Percentiles rank a stretch among this genome's conserved stretches.
Evolutionary conservation across 352 stramenopile species (phyloP).

Genomic region (Globisporangium apiculatum): DNA sequence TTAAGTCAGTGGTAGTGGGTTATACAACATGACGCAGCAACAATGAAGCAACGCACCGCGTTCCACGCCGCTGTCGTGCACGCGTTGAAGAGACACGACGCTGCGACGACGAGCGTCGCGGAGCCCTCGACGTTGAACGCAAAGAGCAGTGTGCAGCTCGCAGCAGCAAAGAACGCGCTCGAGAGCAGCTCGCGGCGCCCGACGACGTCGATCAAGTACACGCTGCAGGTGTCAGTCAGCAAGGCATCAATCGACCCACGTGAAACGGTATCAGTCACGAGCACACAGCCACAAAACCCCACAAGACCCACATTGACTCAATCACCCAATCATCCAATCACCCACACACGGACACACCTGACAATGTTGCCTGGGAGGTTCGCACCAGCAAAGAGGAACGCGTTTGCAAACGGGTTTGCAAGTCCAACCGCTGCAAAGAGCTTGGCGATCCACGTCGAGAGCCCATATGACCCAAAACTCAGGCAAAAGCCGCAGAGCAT

Average conservation of each 20-base stretch:
- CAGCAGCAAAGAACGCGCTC: conserved; percentile 58
- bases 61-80: conserved; percentile 90
- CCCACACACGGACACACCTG: conserved; percentile 24
- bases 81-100: conserved; percentile 89
- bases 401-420: conserved; percentile 89
- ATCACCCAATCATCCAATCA: not conserved
- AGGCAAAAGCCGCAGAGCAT: conserved; percentile 67
- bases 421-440: conserved; percentile 85
- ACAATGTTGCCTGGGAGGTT: conserved; percentile 90
- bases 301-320: conserved; percentile 2
- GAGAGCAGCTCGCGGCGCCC: conserved; percentile 66
- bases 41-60: conserved; percentile 29
- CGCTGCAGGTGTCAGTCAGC: conserved; percentile 15
- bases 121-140: conserved; percentile 67
- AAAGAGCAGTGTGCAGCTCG: conserved; percentile 64
- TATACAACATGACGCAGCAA: too few relatives aligned
- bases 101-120: conserved; percentile 68
- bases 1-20: not conserved
- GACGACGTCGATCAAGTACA: conserved; percentile 67
- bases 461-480: conserved; percentile 89
- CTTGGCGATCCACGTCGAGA: conserved; percentile 93
- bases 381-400: conserved; percentile 87
- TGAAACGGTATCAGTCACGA: too few relatives aligned
- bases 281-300: not conserved
- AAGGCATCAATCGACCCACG: too few relatives aligned